phyloP scores from a whole-genome alignment of 495 filamentous ascomycete genomes.

The Daldinia vernicosa region DNA sequence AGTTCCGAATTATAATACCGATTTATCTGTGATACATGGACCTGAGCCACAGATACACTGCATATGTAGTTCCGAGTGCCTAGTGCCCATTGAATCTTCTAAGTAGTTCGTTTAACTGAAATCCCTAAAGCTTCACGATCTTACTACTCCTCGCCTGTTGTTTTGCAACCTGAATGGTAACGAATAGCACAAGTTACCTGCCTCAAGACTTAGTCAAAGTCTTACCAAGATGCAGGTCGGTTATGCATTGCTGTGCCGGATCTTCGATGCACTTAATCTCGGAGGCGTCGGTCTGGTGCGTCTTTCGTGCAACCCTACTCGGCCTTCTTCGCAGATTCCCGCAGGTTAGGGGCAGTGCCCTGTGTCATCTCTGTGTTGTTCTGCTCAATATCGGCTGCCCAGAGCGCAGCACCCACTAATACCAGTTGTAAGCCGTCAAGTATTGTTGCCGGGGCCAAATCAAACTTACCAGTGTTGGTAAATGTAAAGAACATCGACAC shows the following conservation, averaged over 20 bases:
- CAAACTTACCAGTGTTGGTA: constrained; percentile 76
- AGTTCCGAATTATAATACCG: neutral
- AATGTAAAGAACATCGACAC: constrained; percentile 86
- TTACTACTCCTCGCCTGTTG: constrained; percentile 1
- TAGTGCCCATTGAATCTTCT: neutral
- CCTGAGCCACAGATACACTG: neutral
- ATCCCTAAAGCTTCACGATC: neutral
- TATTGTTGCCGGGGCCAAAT: neutral
- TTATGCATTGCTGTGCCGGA: constrained; percentile 31
- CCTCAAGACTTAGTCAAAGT: constrained; percentile 7
- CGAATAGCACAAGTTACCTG: constrained; percentile 17
- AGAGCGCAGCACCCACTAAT: constrained; percentile 83
- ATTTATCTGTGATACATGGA: neutral
- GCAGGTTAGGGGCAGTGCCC: constrained; percentile 62
- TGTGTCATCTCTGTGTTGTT: constrained; percentile 57
- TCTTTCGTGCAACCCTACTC: constrained; percentile 49
- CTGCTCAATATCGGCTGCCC: constrained; percentile 90
- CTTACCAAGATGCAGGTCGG: constrained; percentile 19
- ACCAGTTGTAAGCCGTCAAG: constrained; percentile 34
- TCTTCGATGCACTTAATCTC: constrained; percentile 39
- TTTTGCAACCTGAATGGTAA: constrained; percentile 2
- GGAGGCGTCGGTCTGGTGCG: constrained; percentile 39
- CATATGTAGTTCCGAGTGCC: neutral
- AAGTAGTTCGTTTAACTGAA: neutral
- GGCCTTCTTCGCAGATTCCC: constrained; percentile 64